Evolutionary conservation across 208 protist genomes (phyloP).

Genomic region (Naegleria gruberi): DNA sequence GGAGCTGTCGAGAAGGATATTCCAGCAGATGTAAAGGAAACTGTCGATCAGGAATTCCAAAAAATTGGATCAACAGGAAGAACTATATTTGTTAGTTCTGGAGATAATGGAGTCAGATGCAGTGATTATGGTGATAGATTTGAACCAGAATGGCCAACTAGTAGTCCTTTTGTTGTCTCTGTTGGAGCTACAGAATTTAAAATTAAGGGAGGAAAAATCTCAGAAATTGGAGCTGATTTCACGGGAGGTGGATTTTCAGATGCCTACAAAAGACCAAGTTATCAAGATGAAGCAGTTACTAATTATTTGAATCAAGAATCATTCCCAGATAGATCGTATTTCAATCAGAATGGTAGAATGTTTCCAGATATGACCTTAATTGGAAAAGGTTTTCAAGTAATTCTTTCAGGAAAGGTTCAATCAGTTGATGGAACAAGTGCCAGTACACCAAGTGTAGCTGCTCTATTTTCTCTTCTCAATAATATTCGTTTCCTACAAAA

Average conservation of each 20-base stretch:
- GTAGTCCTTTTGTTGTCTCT: constrained; percentile 11
- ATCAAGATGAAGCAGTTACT: neutral
- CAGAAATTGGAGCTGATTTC: neutral
- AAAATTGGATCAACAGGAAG: neutral
- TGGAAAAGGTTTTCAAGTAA: constrained; percentile 28
- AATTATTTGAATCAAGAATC: neutral
- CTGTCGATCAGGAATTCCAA: neutral
- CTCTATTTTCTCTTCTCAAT: constrained; percentile 44
- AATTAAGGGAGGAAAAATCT: neutral
- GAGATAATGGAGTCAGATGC: constrained; percentile 11
- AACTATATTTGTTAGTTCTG: neutral
- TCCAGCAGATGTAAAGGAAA: neutral
- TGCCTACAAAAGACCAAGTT: neutral
- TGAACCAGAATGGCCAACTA: constrained; percentile 23
- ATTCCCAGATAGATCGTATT: neutral
- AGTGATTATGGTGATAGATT: neutral
- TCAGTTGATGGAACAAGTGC: constrained; percentile 40
- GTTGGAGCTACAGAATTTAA: constrained; percentile 27
- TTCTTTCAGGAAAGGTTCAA: neutral
- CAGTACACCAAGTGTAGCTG: constrained; percentile 40
- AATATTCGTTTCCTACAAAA: constrained; percentile 31
- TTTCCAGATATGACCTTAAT: neutral
- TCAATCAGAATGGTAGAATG: neutral
- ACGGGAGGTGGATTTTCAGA: constrained; percentile 31
- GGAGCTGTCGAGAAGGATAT: neutral